These are phyloP conservation scores for Aristolochia contorta DNA, from an alignment of 164 flowering plant genomes.

Conservation along the genomic window DNA sequence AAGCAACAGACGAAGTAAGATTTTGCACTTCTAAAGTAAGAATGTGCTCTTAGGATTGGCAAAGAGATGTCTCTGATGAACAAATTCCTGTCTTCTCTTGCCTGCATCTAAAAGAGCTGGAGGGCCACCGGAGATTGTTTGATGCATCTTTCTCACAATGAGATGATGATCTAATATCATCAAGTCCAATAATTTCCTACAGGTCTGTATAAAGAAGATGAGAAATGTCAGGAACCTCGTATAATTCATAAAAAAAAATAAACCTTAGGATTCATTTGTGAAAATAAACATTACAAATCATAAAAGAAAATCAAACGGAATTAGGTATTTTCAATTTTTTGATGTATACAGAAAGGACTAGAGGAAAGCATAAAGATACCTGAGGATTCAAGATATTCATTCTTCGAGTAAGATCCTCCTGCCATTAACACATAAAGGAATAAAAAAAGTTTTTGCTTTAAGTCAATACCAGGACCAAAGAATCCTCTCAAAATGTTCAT, in stretches of 20 bases:
- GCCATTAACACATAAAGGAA: constrained; percentile 11
- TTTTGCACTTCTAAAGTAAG: constrained; percentile 21
- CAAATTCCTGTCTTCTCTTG: constrained; percentile 22
- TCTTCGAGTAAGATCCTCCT: constrained; percentile 53
- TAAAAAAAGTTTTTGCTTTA: neutral
- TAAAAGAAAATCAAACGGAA: too few relatives aligned
- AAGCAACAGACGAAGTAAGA: neutral
- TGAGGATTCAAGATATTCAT: constrained; percentile 80
- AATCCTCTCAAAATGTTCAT: too few relatives aligned
- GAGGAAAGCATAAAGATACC: constrained; percentile 30
- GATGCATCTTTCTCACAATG: constrained; percentile 57
- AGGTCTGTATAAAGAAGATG: constrained; percentile 39
- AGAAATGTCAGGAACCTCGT: too few relatives aligned
- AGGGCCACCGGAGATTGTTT: constrained; percentile 31
- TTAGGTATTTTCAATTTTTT: too few relatives aligned
- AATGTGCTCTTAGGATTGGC: constrained; percentile 69
- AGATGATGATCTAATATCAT: constrained; percentile 72
- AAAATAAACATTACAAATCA: too few relatives aligned
- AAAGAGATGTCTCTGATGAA: constrained; percentile 56
- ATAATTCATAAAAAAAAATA: too few relatives aligned
- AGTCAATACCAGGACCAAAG: too few relatives aligned
- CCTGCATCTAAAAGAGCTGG: constrained; percentile 36
- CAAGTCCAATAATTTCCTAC: constrained; percentile 61
- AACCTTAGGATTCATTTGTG: too few relatives aligned
- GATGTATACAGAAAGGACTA: too few relatives aligned